These are phyloP conservation scores for Sedum album DNA, from an alignment of 164 flowering plant species.

Conservation along the genomic window DNA sequence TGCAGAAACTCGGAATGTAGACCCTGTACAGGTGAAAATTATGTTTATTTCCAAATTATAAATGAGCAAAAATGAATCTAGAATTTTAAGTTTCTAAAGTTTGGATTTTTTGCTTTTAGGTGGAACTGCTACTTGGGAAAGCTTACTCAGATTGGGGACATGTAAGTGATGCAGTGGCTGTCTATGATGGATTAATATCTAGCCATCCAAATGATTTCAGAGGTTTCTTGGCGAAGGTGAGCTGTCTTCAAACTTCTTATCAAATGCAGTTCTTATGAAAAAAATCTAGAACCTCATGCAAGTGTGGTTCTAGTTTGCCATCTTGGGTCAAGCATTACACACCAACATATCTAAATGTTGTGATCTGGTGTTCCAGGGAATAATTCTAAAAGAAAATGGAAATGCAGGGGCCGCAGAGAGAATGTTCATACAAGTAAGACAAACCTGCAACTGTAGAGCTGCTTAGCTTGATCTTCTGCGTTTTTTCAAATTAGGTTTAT, in stretches of 20 bases:
- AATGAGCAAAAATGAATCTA: not conserved
- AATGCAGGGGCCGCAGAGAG: conserved; percentile 84
- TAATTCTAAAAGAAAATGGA: conserved; percentile 78
- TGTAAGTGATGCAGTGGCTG: conserved; percentile 80
- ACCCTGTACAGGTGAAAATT: conserved; percentile 69
- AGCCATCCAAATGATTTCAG: conserved; percentile 75
- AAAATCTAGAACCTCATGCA: not conserved
- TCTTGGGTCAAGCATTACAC: too few species aligned
- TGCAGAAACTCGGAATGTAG: conserved; percentile 28
- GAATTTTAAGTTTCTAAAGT: not conserved
- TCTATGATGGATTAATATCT: conserved; percentile 76
- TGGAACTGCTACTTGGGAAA: conserved; percentile 88
- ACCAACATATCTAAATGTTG: too few species aligned
- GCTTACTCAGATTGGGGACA: conserved; percentile 96
- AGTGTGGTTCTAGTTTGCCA: not conserved
- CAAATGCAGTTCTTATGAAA: not conserved
- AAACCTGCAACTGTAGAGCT: not conserved
- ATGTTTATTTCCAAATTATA: not conserved
- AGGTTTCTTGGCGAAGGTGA: conserved; percentile 90
- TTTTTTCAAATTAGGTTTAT: too few species aligned
- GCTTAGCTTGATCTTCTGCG: too few species aligned
- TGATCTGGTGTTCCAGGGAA: conserved; percentile 54
- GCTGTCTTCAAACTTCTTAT: conserved; percentile 3
- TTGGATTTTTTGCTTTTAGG: conserved; percentile 18
- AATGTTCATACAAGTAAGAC: conserved; percentile 90